phyloP scores from a whole-genome alignment of 805 yeast species.

The Starmerella stigmatis region DNA sequence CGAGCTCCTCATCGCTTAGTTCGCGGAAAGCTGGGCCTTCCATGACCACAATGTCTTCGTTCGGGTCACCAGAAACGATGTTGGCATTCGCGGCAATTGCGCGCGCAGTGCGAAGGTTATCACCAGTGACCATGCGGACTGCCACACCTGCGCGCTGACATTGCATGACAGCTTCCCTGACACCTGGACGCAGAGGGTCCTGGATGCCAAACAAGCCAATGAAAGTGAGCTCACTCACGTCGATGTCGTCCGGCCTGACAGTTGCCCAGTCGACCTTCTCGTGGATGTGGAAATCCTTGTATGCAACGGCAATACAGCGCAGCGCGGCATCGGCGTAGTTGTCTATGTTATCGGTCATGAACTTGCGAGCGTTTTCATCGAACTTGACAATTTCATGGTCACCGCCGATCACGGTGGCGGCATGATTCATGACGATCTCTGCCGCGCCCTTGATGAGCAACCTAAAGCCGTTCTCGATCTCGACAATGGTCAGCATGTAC shows the following conservation, averaged over 20 bases:
- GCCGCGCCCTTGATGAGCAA: conserved; percentile 88
- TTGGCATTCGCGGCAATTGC: conserved; percentile 85
- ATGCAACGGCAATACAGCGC: conserved; percentile 82
- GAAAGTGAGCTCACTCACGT: conserved; percentile 36
- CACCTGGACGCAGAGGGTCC: conserved; percentile 89
- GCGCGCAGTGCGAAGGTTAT: conserved; percentile 78
- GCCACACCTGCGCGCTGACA: conserved; percentile 88
- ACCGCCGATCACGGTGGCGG: conserved; percentile 32
- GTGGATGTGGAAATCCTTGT: conserved; percentile 43
- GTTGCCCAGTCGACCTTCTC: conserved; percentile 14
- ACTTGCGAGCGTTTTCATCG: conserved; percentile 27
- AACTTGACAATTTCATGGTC: conserved; percentile 7
- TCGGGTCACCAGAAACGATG: conserved; percentile 41
- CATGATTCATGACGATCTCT: conserved; percentile 62
- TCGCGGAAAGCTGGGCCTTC: conserved; percentile 88
- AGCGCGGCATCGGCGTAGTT: conserved; percentile 67
- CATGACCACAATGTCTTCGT: conserved; percentile 56
- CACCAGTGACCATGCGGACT: conserved; percentile 98
- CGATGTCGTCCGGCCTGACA: conserved; percentile 21
- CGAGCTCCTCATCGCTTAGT: conserved; percentile 47
- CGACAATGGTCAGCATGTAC: conserved; percentile 77
- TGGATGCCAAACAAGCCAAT: conserved; percentile 84
- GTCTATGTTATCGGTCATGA: conserved; percentile 38
- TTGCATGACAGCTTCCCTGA: conserved; percentile 72
- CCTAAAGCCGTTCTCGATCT: conserved; percentile 40